A percentile compares a stretch with the other conserved stretches of the same genome.
phyloP scores from a whole-genome alignment of 345 rosid species.

The Eucalyptus rudis region DNA sequence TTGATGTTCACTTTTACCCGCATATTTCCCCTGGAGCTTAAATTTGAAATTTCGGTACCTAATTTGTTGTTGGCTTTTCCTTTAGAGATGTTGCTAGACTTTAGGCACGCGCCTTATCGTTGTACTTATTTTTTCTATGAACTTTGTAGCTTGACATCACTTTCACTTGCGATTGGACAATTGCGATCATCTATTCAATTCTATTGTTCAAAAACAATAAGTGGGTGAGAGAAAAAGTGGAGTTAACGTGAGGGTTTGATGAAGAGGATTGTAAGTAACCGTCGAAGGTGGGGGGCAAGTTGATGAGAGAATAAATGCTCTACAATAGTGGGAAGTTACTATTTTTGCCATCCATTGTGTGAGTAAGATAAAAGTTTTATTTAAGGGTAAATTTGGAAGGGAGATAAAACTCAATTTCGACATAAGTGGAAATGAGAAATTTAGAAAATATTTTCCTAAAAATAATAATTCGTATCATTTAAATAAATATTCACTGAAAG shows the following conservation, averaged over 20 bases:
- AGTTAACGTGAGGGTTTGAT: background rate
- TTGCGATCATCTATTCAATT: background rate
- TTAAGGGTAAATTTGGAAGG: background rate
- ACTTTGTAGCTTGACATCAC: background rate
- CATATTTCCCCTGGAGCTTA: background rate
- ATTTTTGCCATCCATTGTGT: background rate
- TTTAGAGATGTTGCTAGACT: too few species aligned
- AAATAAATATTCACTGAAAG: accelerated
- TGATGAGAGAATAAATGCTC: background rate
- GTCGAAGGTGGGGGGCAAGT: background rate
- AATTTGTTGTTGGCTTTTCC: background rate
- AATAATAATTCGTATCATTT: too few species aligned
- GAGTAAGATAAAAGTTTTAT: background rate
- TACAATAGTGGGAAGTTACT: background rate
- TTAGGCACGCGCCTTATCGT: too few species aligned
- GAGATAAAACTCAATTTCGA: background rate
- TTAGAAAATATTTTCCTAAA: too few species aligned
- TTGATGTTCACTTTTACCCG: background rate
- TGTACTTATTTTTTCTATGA: too few species aligned
- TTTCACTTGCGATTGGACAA: background rate
- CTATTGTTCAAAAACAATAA: background rate
- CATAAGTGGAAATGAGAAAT: accelerated
- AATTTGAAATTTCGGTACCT: background rate
- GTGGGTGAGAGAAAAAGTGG: background rate
- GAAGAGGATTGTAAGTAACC: background rate